Percentiles rank a stretch among this genome's conserved stretches.
Evolutionary conservation across 305 asterid genomes (phyloP).

Genomic region (Solanum hybrid): DNA sequence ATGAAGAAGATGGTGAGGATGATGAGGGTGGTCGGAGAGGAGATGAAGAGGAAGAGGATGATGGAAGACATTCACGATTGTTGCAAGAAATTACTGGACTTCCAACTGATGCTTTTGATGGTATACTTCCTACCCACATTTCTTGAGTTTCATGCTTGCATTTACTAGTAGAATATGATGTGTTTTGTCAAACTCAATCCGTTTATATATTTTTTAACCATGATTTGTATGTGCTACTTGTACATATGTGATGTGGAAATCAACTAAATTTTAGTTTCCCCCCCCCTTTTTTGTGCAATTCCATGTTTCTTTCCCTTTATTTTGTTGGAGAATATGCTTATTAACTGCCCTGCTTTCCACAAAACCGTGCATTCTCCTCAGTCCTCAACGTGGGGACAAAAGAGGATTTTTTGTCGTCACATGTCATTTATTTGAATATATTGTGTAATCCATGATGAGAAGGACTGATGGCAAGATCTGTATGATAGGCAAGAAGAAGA

Average conservation of each 20-base stretch:
- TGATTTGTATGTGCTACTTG: not conserved
- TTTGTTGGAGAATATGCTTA: not conserved
- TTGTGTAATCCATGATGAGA: not conserved
- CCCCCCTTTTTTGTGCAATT: not conserved
- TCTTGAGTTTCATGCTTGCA: not conserved
- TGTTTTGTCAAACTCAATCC: not conserved
- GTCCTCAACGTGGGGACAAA: not conserved
- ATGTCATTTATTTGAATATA: not conserved
- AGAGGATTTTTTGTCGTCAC: not conserved
- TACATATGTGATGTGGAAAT: not conserved
- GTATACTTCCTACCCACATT: constrained; percentile 19
- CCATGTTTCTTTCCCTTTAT: not conserved
- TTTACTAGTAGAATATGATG: not conserved
- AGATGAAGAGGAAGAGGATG: constrained; percentile 23
- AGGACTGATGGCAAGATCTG: constrained; percentile 8
- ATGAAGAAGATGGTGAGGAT: constrained; percentile 41
- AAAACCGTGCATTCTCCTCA: not conserved
- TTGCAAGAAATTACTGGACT: constrained; percentile 76
- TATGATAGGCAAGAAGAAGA: constrained; percentile 44
- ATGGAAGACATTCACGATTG: constrained; percentile 59
- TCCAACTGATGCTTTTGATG: constrained; percentile 63
- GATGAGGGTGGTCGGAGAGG: constrained; percentile 32
- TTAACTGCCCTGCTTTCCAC: not conserved
- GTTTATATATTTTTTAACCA: not conserved
- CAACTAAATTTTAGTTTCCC: not conserved